Base-by-base conservation (phyloP, 2,329 filamentous ascomycete species). In the Coniella vitis region DNA sequence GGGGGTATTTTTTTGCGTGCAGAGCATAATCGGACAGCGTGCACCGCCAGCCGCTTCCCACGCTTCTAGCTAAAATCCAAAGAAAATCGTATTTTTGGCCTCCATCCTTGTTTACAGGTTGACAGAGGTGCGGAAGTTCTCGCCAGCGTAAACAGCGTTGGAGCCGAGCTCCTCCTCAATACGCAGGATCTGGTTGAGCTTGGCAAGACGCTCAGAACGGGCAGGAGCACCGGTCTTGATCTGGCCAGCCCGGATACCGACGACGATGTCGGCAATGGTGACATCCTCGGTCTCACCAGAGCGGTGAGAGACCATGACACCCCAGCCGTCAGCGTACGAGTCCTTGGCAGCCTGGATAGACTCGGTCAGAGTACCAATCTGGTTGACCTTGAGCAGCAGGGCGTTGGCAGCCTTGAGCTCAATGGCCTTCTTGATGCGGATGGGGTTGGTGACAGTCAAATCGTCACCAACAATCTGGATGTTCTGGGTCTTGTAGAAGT, bases 231-330 rank as follows among this genome's bases (percentile, higher is more conserved):
- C 90, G 58, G 90, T 95, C 88, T 96, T 96, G 83, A 98, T 97
- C 81, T 98, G 89, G 60, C 93, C 93, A 63, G 90, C 77, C 63
- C 93, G 88, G 67, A 98, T 87, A 77, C 93, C 93, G 61, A 98
- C 93, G 58, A 90, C 90, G 61, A 98, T 93, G 69, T 98, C 93
- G 61, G 93, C 86, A 69, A 98, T 98, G 73, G 93, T 98, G 63
- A 98, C 93, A 76, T 98, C 93, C 77, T 97, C 93, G 54, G 93
- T 98, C 86, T 98, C 93, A 70, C 93, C 93, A 56, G 93, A 98
- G 63, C 93, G 86, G 81, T 98, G 93, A 59, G 93, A 97, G 58
- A 98, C 93, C 93, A 98, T 97, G 77, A 98, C 90, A 69, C 91
- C 91, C 93, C 93, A 98, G 69, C 82, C 84, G 62, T 88, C 91